Conservation (phyloP, 176 grass and related monocot species). For the Themeda triandra region DNA sequence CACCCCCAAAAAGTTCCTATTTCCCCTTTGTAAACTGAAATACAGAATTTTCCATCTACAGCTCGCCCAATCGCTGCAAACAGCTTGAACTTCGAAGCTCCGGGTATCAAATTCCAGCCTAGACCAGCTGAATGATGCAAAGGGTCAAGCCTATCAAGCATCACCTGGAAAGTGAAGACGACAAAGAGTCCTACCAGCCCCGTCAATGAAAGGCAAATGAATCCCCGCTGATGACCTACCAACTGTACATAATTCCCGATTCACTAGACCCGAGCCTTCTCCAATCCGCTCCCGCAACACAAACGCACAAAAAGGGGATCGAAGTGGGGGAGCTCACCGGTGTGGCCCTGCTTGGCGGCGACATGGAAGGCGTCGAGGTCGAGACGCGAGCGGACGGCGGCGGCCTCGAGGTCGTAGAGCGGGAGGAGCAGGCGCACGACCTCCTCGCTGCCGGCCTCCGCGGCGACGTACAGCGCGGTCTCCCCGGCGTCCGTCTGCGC, state of each 20-base stretch:
- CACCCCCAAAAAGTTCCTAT: background rate
- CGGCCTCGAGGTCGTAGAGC: constrained; percentile 65
- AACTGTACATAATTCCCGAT: background rate
- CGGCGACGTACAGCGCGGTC: constrained; percentile 86
- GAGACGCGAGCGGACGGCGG: constrained; percentile 67
- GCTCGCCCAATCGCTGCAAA: background rate
- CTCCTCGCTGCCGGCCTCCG: constrained; percentile 74
- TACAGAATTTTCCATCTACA: background rate
- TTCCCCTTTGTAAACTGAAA: background rate
- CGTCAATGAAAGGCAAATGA: background rate
- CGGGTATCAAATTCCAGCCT: background rate
- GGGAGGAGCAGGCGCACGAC: constrained; percentile 65
- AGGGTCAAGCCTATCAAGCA: background rate
- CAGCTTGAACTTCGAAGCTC: background rate
- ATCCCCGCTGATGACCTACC: background rate
- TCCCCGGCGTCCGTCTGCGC: constrained; percentile 81
- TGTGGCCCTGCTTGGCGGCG: constrained; percentile 85
- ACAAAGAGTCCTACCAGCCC: background rate
- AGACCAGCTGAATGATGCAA: background rate
- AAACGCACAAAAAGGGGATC: background rate
- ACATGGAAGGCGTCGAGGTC: constrained; percentile 94
- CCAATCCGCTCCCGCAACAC: background rate
- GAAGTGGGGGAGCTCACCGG: constrained; percentile 36
- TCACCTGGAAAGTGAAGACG: background rate
- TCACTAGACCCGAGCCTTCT: background rate